Evolutionary conservation across 805 yeast species (phyloP).

Genomic region (Brettanomyces custersianus): DNA sequence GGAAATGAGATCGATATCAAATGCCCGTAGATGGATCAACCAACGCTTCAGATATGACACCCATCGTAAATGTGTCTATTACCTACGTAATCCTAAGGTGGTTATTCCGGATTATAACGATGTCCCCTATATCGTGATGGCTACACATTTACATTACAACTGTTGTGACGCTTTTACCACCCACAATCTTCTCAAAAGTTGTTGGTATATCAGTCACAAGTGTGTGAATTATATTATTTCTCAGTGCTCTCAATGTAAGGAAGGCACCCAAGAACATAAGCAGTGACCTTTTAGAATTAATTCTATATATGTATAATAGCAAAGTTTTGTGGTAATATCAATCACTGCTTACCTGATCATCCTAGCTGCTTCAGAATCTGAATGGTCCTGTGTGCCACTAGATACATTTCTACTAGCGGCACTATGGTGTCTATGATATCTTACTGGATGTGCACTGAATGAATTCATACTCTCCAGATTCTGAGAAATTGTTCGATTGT

Average conservation of each 20-base stretch:
- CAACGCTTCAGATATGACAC: conserved; percentile 21
- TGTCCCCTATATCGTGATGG: conserved; percentile 22
- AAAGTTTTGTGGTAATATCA: too few species aligned
- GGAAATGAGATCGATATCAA: conserved; percentile 23
- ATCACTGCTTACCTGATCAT: conserved; percentile 10
- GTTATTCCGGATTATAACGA: conserved; percentile 22
- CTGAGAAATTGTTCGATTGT: conserved; percentile 11
- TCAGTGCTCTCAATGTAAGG: conserved; percentile 14
- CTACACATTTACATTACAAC: conserved; percentile 19
- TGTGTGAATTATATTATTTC: conserved; percentile 19
- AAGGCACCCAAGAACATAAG: too few species aligned
- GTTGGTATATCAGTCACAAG: conserved; percentile 24
- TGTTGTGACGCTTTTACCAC: conserved; percentile 15
- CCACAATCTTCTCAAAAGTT: conserved; percentile 19
- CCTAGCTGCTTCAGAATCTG: conserved; percentile 13
- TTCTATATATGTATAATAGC: too few species aligned
- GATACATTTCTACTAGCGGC: neutral
- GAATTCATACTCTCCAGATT: conserved; percentile 7
- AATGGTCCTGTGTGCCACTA: conserved; percentile 8
- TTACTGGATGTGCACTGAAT: conserved; percentile 7
- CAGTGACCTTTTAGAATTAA: too few species aligned
- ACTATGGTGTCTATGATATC: conserved; percentile 5
- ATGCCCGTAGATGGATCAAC: conserved; percentile 25
- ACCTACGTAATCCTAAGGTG: conserved; percentile 20
- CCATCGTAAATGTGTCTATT: conserved; percentile 13